Base-by-base conservation (phyloP, 2,329 filamentous ascomycete genomes). In the Fusarium veterinarium region DNA sequence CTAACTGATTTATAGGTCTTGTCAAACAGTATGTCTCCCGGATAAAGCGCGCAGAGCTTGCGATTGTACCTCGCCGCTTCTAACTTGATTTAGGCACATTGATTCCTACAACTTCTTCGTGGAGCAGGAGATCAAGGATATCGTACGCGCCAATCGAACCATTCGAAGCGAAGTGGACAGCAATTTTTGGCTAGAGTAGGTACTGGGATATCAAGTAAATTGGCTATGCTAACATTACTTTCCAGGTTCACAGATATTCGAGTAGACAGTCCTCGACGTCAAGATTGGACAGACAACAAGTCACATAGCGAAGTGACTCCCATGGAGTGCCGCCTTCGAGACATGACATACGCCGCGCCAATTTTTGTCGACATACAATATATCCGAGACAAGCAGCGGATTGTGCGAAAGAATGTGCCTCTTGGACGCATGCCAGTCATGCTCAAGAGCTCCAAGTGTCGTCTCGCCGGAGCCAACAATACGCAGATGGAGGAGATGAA, bases 81-180 rank as follows among this genome's bases (percentile, higher is more conserved):
- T 76, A 45, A 76, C 68, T 37, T 37, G 16, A 41, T 28, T 12
- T 46, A 87, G 87, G 77, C 95, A 98, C 82, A 95, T 97, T 79
- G 97, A 99, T 85, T 98, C 96, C 30, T 99, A 97, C 87, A 98
- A 99, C 84, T 97, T 96, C 84, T 98, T 99, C 77, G 93, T 98
- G 75, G 94, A 99, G 76, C 93, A 97, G 63, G 95, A 98, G 80
- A 91, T 99, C 81, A 97, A 97, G 84, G 95, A 98, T 78, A 99
- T 99, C 76, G 92, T 99, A 74, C 91, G 94, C 80, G 93, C 95
- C 57, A 98, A 98, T 81, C 91, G 92, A 53, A 92, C 91, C 44
- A 93, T 99, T 72, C 91, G 93, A 75, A 97, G 95, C 82, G 95
- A 98, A 85, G 93, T 96, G 49, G 95, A 98, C 79, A 93, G 93